Base-by-base conservation (phyloP, 306 rosid genomes). In the Quercus suber region DNA sequence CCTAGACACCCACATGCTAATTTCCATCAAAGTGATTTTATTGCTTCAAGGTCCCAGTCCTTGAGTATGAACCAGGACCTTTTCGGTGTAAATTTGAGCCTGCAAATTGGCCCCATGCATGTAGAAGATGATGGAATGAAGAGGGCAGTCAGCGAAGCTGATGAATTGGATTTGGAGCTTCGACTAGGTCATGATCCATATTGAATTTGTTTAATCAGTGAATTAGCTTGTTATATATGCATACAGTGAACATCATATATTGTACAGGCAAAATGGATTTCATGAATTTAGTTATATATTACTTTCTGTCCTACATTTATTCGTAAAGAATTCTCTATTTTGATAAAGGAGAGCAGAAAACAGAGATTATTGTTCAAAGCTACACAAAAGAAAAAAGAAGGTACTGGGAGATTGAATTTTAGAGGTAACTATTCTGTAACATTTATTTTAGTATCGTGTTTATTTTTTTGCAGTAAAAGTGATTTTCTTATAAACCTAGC, bases 121-220 rank as follows among this genome's bases (percentile, higher is more conserved):
- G 83, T 63, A 58, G 88, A 80, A 55, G 84, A 78, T 45, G 68
- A 52, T 74, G 87, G 74, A 18, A 69, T 51, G 65, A 70, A 81
- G 74, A 81, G 83, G 63, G 79, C 84, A 19, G 74, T 77, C 58
- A 82, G 78, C 80, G 68, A 79, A 19, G 78, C 73, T 41, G 88
- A 84, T 28, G 96, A 92, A 74, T 84, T 94, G 56, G 99, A 94
- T 76, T 91, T 92, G 86, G 97, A 92, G 92, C 99, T 94, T 65
- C 94, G 97, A 45, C 89, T 94, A 41, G 97, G 99, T 53, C 88
- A 88, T 78, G 83, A 90, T 83, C 87, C 86, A 49, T 80, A 74
- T 55, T 81, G 68, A 49, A 9, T 43, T 30, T 56, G 33, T 15
- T 72, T 60, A 60, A 41, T 78, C 68, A 56, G 5, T 49, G n/a